Conservation (phyloP, 371 early-diverging fungal genomes). For the Mortierella sp. region DNA sequence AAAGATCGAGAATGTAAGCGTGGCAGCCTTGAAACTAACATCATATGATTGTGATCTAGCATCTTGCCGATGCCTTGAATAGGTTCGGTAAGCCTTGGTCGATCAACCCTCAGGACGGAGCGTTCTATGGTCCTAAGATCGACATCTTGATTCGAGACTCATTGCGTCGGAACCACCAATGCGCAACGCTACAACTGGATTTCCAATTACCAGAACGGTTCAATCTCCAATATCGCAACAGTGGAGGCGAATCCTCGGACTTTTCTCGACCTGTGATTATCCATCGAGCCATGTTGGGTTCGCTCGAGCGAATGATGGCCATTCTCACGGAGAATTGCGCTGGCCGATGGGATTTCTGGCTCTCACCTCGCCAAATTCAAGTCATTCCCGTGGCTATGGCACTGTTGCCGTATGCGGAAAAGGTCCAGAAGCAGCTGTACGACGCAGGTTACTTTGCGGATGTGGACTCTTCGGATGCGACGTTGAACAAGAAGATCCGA, state of each 20-base stretch:
- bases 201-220: slow-evolving; percentile 95
- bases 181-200: slow-evolving; percentile 99
- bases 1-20: too few species aligned
- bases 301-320: slow-evolving; percentile 97
- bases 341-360: slow-evolving; percentile 99
- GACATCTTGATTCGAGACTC: slow-evolving; percentile 99
- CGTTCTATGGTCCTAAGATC: slow-evolving; percentile 99
- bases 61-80: slow-evolving; percentile 85
- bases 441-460: slow-evolving; percentile 83
- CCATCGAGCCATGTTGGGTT: slow-evolving; percentile 99
- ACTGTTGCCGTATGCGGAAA: slow-evolving; percentile 72
- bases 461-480: slow-evolving; percentile 86
- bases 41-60: slow-evolving; percentile 4
- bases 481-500: slow-evolving; percentile 97
- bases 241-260: slow-evolving; percentile 35
- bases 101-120: slow-evolving; percentile 98
- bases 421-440: slow-evolving; percentile 60
- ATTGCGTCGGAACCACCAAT: slow-evolving; percentile 92
- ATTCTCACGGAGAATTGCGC: slow-evolving; percentile 97
- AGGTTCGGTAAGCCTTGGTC: slow-evolving; percentile 85
- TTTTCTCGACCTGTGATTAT: slow-evolving; percentile 97
- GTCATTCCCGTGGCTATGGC: slow-evolving; percentile 84
- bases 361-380: slow-evolving; percentile 95
- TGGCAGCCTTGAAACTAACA: not conserved
- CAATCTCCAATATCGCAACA: slow-evolving; percentile 85